phyloP scores from a whole-genome alignment of 805 yeast species.

The Metschnikowia rubicola region DNA sequence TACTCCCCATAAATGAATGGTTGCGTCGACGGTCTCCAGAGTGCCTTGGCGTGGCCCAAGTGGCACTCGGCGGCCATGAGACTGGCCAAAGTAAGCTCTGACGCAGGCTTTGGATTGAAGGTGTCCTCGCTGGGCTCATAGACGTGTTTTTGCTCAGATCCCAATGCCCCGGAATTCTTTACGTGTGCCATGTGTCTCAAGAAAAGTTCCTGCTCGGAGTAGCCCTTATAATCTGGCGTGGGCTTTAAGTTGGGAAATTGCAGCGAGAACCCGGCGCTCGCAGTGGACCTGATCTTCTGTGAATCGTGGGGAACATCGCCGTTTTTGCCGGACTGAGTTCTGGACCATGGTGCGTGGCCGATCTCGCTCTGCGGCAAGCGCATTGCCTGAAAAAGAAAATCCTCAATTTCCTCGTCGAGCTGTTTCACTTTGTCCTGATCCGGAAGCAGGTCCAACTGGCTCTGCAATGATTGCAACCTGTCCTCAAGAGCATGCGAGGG shows the following conservation, averaged over 20 bases:
- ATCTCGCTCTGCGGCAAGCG: constrained; percentile 30
- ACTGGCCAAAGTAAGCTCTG: constrained; percentile 61
- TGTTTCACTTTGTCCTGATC: constrained; percentile 31
- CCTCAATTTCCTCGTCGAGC: constrained; percentile 40
- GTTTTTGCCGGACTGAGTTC: not conserved
- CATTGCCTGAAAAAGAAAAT: constrained; percentile 33
- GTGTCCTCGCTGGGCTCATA: constrained; percentile 70
- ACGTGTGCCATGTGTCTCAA: constrained; percentile 69
- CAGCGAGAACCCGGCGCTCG: constrained; percentile 27
- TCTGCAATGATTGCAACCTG: constrained; percentile 30
- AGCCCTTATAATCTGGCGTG: constrained; percentile 60
- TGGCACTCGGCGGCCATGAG: constrained; percentile 92
- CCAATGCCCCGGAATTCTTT: constrained; percentile 51
- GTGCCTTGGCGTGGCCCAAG: constrained; percentile 81
- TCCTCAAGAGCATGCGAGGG: constrained; percentile 30
- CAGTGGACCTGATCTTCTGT: constrained; percentile 28
- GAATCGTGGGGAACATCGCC: constrained; percentile 9
- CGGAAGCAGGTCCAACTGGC: constrained; percentile 27
- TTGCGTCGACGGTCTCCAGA: constrained; percentile 78
- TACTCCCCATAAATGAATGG: constrained; percentile 86
- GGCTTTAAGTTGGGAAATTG: constrained; percentile 62
- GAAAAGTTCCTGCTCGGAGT: constrained; percentile 72
- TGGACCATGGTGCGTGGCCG: constrained; percentile 34
- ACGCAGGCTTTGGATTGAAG: constrained; percentile 52
- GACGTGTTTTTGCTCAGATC: constrained; percentile 60